Percentiles rank a stretch among this genome's conserved stretches.
These are phyloP conservation scores for Raddia guianensis DNA, from an alignment of 176 grass and related monocot species.

Conservation along the genomic window DNA sequence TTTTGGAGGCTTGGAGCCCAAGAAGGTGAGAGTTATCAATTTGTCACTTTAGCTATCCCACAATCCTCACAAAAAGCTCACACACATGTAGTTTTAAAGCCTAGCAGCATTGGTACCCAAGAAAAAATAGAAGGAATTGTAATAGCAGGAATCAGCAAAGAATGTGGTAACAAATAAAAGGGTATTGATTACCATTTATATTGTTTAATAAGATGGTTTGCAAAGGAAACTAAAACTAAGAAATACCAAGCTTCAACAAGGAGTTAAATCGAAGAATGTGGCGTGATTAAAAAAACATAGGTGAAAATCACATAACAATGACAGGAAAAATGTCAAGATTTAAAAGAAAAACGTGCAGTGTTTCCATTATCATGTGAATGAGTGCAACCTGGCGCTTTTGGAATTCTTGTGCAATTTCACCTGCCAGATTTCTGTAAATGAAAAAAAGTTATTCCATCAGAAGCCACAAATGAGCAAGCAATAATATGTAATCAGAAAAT, in stretches of 20 bases:
- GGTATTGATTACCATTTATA: neutral
- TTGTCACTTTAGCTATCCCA: conserved; percentile 6
- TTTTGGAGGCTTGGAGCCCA: conserved; percentile 29
- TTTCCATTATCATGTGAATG: conserved; percentile 9
- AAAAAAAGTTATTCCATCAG: conserved; percentile 27
- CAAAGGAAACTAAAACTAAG: neutral
- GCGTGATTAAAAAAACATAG: neutral
- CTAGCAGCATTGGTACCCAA: neutral
- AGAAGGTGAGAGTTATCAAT: neutral
- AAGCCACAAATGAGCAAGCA: neutral
- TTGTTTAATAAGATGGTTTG: neutral
- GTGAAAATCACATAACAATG: neutral
- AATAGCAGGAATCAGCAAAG: neutral
- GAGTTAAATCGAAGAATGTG: conserved; percentile 6
- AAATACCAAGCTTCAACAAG: conserved; percentile 32
- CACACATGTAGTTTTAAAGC: neutral
- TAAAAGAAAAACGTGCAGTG: neutral
- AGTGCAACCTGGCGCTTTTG: conserved; percentile 82
- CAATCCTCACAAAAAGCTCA: neutral
- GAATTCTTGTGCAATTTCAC: conserved; percentile 95
- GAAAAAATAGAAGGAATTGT: neutral
- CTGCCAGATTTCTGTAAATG: conserved; percentile 80
- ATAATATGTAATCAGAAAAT: conserved; percentile 22
- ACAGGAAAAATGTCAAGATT: neutral
- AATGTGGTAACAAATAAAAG: neutral